Evolutionary conservation across 495 filamentous ascomycete species (phyloP), one percentile per base, ranked within the genome.

Genomic region (Endocarpon pusillum): DNA sequence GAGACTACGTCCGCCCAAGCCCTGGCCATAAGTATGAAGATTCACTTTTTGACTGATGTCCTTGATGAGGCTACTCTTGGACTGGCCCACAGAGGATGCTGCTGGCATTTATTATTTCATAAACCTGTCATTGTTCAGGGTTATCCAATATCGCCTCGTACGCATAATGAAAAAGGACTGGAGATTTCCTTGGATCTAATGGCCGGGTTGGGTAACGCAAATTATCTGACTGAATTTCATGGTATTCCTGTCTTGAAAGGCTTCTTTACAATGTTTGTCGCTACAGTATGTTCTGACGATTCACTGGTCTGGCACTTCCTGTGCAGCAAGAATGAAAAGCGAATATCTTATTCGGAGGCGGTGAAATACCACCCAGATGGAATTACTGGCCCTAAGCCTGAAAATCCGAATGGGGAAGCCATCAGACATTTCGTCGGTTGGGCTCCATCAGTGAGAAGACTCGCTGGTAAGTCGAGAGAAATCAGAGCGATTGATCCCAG

Each of bases 261-360:
- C 2, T 44, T 44, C 18, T 44, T 38, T 7, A 34, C 27, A 4
- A 30, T 44, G 17, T 24, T 37, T 0, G 25, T 37, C n/a, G 32
- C 37, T 3, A 36, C 38, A n/a, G 5, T 21, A 8, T 8, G 17
- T n/a, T 1, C 6, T 21, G 8, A 23, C 8, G 10, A 34, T 18
- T 3, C 26, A 15, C 22, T 44, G 3, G 8, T 41, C 11, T 47
- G 44, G 44, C 44, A 47, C 35, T 32, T 38, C 1, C 11, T 41
- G 4, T 26, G 31, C 21, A 38, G 43, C 21, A 3, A 6, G 1
- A 8, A 40, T 18, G 41, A 41, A 16, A 24, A 26, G 14, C 29
- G 31, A 2, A 33, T 47, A 27, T 44, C 44, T 4, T 47, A 41
- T n/a, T n/a, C n/a, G n/a, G n/a, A n/a, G n/a, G n/a, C n/a, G n/a